These are phyloP conservation scores for Acanthamoeba sp. DNA, from an alignment of 208 protist species.

Conservation along the genomic window DNA sequence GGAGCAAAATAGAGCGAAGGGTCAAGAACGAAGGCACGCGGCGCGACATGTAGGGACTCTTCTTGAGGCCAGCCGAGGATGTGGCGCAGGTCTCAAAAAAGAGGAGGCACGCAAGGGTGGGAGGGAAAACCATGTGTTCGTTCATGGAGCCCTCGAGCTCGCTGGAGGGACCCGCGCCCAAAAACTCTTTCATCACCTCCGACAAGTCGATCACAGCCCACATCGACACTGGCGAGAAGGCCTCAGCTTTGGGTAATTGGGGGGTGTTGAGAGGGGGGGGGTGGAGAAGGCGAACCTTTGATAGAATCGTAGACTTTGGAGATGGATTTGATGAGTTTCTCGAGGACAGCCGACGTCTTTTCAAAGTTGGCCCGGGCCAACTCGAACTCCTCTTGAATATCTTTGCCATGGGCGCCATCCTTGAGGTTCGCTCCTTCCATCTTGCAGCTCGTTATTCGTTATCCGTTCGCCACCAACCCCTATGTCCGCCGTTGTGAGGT, in stretches of 20 bases:
- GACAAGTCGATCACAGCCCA: conserved; percentile 1
- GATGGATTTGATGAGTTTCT: conserved; percentile 35
- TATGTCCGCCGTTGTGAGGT: too few species aligned
- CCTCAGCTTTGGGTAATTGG: neutral
- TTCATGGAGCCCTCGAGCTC: neutral
- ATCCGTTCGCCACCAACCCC: too few species aligned
- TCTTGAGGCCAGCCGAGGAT: too few species aligned
- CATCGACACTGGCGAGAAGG: neutral
- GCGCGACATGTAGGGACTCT: too few species aligned
- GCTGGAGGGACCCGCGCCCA: neutral
- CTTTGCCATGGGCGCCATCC: neutral
- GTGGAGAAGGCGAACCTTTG: neutral
- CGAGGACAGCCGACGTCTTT: neutral
- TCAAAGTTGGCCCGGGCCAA: conserved; percentile 29
- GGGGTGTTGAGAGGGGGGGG: too few species aligned
- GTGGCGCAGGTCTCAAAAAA: neutral
- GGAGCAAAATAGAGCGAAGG: neutral
- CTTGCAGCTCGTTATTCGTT: too few species aligned
- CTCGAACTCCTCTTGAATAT: neutral
- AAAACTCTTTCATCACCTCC: conserved; percentile 15
- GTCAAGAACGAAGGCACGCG: neutral
- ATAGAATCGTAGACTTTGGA: neutral
- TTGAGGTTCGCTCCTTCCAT: too few species aligned
- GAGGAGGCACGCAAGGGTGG: too few species aligned
- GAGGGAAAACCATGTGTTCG: conserved; percentile 8